Base-by-base conservation (phyloP, 2,329 filamentous ascomycete species). In the Uncinocarpus reesii region DNA sequence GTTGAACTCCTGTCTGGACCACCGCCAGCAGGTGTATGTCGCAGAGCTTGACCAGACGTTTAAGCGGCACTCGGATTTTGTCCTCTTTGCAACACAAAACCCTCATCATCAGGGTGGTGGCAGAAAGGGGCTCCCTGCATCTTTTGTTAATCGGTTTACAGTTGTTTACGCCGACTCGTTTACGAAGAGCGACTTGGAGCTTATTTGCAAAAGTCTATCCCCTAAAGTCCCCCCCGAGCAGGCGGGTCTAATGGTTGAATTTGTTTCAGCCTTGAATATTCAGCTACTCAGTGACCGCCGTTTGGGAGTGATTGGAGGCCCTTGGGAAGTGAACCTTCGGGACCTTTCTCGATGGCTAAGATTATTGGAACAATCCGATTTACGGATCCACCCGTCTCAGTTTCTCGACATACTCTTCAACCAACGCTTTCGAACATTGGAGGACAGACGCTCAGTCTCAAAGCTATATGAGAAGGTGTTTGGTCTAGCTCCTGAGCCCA, bases 91-190 rank as follows among this genome's bases (percentile, higher is more conserved):
- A 11, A 89, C 92, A 0, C 92, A 98, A 63, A 98, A 98, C 62
- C 92, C 92, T 7, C 92, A 98, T 66, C 87, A 95, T 59, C 92
- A 98, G 67, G 92, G 92, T 49, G 90, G 92, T 54, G 92, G 92
- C 7, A 80, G 92, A 57, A 98, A 98, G 66, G 92, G 92, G 32
- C 71, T 98, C 29, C 92, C 92, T 1, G 85, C 84, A 49, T 96
- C 92, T 1, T 98, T 98, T 60, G 92, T 98, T 53, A 96, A 98
- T 64, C 84, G 93, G 38, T 98, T 98, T 64, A 92, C 93, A 31
- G 90, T 98, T 15, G 93, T 98, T 0, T 96, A 96, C 66, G 88
- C 92, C 50, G 92, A 98, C 60, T 78, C 88, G 3, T 92, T 98
- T 62, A 83, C 77, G 13, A 74, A 83, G 21, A 77, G 86, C 26